Evolutionary conservation across 176 grass and related monocot genomes (phyloP).

Genomic region (Tillandsia leiboldiana): DNA sequence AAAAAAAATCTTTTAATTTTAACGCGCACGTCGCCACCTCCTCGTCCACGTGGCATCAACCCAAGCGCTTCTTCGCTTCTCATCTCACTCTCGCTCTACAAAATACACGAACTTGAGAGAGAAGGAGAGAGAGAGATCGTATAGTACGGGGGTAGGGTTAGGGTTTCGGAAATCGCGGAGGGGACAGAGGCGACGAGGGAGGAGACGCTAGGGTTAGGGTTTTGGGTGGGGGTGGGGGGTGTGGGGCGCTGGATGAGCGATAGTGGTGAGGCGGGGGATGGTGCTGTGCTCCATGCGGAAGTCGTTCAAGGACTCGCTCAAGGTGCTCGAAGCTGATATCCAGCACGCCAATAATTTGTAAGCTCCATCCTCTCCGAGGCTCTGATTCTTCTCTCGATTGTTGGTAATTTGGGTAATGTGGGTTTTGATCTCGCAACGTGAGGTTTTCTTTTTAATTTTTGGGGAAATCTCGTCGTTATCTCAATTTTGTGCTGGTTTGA

Average conservation of each 20-base stretch:
- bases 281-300: constrained; percentile 43
- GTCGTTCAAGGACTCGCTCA: constrained; percentile 86
- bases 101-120: neutral
- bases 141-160: neutral
- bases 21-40: neutral
- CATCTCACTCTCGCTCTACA: neutral
- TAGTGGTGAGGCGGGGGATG: constrained; percentile 17
- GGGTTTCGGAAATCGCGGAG: neutral
- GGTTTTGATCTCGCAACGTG: too few relatives aligned
- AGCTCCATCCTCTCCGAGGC: constrained; percentile 4
- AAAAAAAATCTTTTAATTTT: neutral
- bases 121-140: neutral
- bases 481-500: too few relatives aligned
- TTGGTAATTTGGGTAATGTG: too few relatives aligned
- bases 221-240: neutral
- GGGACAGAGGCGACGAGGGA: neutral
- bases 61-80: neutral
- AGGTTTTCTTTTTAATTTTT: too few relatives aligned
- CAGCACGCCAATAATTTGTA: constrained; percentile 84
- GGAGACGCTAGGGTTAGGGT: neutral
- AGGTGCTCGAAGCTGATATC: constrained; percentile 95
- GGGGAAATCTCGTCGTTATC: too few relatives aligned
- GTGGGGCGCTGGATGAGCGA: constrained; percentile 29
- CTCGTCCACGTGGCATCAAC: neutral
- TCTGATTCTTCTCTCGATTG: too few relatives aligned